A percentile compares a stretch with the other conserved stretches of the same genome.
Evolutionary conservation across 768 basidiomycete genomes (phyloP).

Genomic region (Mycena chlorophos): DNA sequence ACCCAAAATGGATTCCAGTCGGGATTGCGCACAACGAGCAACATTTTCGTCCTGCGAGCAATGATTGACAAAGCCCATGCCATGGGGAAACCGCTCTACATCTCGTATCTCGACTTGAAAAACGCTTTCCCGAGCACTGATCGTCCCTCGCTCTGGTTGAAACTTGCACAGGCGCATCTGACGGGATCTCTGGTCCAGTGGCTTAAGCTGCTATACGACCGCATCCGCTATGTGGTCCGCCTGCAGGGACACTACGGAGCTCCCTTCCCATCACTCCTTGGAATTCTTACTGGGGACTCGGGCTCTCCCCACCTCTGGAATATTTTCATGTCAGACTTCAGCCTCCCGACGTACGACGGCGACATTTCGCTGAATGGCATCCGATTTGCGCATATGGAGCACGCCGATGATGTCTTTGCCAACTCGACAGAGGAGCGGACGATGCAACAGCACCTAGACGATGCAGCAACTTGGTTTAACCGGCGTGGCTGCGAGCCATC

Average conservation of each 20-base stretch:
- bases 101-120: background rate
- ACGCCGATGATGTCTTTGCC: slow-evolving; percentile 3
- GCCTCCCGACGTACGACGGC: background rate
- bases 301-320: too few species aligned
- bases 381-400: background rate
- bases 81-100: background rate
- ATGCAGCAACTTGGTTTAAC: background rate
- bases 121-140: background rate
- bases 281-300: background rate
- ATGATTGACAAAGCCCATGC: slow-evolving; percentile 2
- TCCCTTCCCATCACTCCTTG: background rate
- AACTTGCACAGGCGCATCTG: background rate
- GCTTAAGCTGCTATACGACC: background rate
- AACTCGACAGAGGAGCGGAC: background rate
- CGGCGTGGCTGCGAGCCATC: slow-evolving; percentile 5
- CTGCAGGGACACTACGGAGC: background rate
- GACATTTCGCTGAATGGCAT: background rate
- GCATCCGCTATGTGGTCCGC: background rate
- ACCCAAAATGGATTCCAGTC: background rate
- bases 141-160: slow-evolving; percentile 5
- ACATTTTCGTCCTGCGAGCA: background rate
- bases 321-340: background rate
- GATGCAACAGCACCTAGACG: slow-evolving; percentile 6
- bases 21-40: background rate
- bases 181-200: background rate